A percentile compares a stretch with the other conserved stretches of the same genome.
Evolutionary conservation across 768 basidiomycete species (phyloP).

Genomic region (Rhizopogon salebrosus): DNA sequence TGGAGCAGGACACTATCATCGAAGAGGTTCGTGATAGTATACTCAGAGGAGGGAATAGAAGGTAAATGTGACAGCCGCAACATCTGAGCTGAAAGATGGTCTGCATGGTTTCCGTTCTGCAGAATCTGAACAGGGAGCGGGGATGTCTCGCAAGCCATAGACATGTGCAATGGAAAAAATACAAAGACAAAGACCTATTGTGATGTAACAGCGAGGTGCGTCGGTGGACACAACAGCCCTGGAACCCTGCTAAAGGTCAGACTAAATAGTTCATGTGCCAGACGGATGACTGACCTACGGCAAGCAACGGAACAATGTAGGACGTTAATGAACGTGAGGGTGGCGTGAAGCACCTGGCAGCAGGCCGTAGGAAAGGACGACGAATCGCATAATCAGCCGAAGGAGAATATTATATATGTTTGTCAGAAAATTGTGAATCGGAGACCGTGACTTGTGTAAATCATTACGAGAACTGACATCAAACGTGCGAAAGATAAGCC

Average conservation of each 20-base stretch:
- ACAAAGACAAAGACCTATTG: not conserved
- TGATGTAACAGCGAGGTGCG: not conserved
- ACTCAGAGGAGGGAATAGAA: slow-evolving; percentile 10
- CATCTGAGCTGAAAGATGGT: slow-evolving; percentile 56
- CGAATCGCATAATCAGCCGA: not conserved
- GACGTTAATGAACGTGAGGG: not conserved
- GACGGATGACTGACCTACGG: not conserved
- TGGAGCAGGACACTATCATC: not conserved
- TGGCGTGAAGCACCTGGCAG: not conserved
- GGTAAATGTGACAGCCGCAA: slow-evolving; percentile 36
- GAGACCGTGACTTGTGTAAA: not conserved
- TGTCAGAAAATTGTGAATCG: not conserved
- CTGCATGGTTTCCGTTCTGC: slow-evolving; percentile 48
- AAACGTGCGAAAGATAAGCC: slow-evolving; percentile 3
- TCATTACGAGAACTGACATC: not conserved
- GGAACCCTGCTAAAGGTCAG: not conserved
- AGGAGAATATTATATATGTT: not conserved
- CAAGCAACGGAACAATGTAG: not conserved
- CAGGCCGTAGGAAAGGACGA: not conserved
- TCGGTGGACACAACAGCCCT: not conserved
- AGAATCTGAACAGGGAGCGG: slow-evolving; percentile 22
- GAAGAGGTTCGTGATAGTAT: slow-evolving; percentile 5
- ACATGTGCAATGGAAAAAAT: slow-evolving; percentile 9
- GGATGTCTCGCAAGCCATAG: slow-evolving; percentile 19
- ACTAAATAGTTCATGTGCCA: not conserved